phyloP scores from a whole-genome alignment of 2,329 filamentous ascomycete species.

The Pseudogymnoascus sp. region DNA sequence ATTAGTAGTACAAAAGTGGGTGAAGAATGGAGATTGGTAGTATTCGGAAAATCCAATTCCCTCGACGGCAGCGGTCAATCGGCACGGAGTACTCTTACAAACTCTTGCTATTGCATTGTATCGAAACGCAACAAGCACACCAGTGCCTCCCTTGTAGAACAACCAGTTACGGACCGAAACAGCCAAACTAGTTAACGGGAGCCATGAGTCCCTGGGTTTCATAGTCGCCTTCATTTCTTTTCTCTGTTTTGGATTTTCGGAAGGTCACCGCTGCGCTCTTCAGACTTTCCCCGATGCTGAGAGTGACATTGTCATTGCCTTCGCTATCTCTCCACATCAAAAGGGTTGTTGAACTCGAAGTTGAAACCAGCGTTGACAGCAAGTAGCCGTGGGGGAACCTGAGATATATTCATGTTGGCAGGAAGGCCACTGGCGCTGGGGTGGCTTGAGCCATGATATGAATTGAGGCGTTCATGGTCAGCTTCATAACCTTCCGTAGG shows the following conservation, averaged over 20 bases:
- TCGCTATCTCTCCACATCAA: not conserved
- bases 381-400: not conserved
- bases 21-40: not conserved
- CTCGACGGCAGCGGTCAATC: not conserved
- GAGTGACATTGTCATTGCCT: not conserved
- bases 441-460: not conserved
- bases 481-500: not conserved
- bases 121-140: not conserved
- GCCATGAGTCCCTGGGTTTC: not conserved
- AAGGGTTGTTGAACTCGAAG: not conserved
- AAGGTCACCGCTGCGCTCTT: not conserved
- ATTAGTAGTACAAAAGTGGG: not conserved
- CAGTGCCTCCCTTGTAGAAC: not conserved
- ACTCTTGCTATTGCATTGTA: not conserved
- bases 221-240: not conserved
- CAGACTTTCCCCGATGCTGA: not conserved
- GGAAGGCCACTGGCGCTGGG: not conserved
- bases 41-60: not conserved
- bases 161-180: not conserved
- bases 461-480: not conserved
- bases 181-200: not conserved
- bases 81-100: not conserved
- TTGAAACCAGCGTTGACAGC: conserved; percentile 3
- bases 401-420: not conserved
- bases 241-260: not conserved